Base-by-base conservation (phyloP, 306 rosid species). In the Sophora flavescens region DNA sequence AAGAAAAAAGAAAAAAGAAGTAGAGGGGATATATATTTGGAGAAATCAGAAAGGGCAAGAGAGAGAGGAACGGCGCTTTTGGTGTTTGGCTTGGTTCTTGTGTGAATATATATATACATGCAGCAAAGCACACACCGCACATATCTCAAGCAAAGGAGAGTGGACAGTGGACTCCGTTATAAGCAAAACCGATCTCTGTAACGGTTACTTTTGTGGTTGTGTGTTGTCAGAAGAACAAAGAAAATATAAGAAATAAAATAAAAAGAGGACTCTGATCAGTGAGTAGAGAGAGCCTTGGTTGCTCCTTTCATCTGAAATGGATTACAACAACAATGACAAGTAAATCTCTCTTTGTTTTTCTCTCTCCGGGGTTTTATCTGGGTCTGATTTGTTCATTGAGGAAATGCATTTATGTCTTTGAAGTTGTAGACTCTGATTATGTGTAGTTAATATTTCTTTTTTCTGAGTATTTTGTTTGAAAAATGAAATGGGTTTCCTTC, bases 121-220 rank as follows among this genome's bases (percentile, higher is more conserved):
- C 17, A n/a, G 22, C 22, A n/a, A 8, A 48, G 54, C 12, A 51
- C 12, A 41, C 1, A 68, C 22, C 22, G 85, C 87, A 74, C 88
- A 56, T 69, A 88, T 86, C 84, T 81, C 76, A 52, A 85, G 81
- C 74, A 74, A 54, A 30, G 56, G 61, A 79, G 63, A 48, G 83
- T 36, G 53, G 69, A 58, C 1, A 22, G 22, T 22, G 22, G 69
- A 58, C 62, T 50, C 53, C 13, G 18, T 5, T 53, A 15, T 44
- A 16, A 58, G 39, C 45, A 41, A 56, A 61, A 75, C 59, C 78
- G 86, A 85, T 82, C 84, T 76, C 79, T 42, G 53, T 79, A 83
- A 88, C 90, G 93, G 86, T 88, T 90, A 85, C 72, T 80, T 89
- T 81, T 80, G 62, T 45, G 53, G 76, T 67, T 70, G 22, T 70